Evolutionary conservation across 176 grass and related monocot species (phyloP).

Genomic region (Bromus sterilis): DNA sequence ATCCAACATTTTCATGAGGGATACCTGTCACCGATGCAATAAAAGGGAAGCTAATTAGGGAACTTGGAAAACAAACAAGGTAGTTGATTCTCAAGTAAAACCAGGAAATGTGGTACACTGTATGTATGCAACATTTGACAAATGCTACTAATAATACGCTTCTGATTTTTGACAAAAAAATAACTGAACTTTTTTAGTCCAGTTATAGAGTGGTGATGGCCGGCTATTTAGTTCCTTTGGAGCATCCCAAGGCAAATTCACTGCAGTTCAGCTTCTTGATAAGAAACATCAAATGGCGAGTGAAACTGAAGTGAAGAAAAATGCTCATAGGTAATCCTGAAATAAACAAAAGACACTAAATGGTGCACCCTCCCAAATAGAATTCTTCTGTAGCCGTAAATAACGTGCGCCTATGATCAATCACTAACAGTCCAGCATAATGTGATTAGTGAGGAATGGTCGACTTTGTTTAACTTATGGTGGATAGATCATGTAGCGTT

Average conservation of each 20-base stretch:
- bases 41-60: neutral
- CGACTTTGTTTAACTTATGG: neutral
- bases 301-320: neutral
- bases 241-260: neutral
- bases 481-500: neutral
- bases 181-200: neutral
- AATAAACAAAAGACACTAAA: neutral
- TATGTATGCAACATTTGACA: neutral
- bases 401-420: neutral
- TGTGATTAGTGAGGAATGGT: neutral
- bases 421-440: neutral
- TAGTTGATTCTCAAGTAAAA: neutral
- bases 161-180: neutral
- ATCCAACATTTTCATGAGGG: conserved; percentile 92
- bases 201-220: neutral
- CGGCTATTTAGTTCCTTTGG: neutral
- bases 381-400: neutral
- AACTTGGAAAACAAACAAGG: neutral
- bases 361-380: neutral
- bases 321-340: neutral
- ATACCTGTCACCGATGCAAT: conserved; percentile 45
- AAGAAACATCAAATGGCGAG: neutral
- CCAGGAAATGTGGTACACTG: neutral
- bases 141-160: neutral
- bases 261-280: neutral